These are phyloP conservation scores for Mollisiaceae sp. DNA, from an alignment of 2,329 filamentous ascomycete species.

Conservation along the genomic window DNA sequence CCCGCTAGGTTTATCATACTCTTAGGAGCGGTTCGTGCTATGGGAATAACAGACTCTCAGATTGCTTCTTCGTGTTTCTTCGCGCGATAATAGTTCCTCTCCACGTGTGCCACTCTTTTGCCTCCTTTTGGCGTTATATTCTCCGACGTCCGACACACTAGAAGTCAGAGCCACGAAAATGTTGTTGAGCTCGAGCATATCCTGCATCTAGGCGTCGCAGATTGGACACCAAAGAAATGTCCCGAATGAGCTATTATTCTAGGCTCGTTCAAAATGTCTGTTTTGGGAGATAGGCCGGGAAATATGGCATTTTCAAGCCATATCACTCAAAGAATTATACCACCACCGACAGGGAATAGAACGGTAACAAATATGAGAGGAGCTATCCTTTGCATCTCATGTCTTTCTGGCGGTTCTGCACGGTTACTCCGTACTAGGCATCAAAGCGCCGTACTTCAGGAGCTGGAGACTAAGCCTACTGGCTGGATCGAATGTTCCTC, in stretches of 20 bases:
- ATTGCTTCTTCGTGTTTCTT: background rate
- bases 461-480: slow-evolving; percentile 3
- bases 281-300: background rate
- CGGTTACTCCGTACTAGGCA: slow-evolving; percentile 7
- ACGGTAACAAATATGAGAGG: background rate
- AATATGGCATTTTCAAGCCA: background rate
- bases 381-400: background rate
- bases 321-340: slow-evolving; percentile 2
- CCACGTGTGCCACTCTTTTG: background rate
- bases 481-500: background rate
- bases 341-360: background rate
- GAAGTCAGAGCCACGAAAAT: slow-evolving; percentile 7
- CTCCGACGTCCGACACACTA: slow-evolving; percentile 16
- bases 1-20: background rate
- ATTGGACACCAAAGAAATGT: background rate
- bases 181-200: background rate
- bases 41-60: background rate
- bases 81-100: background rate
- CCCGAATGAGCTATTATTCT: slow-evolving; percentile 6
- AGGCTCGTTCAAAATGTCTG: slow-evolving; percentile 2
- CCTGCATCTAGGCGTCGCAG: slow-evolving; percentile 1
- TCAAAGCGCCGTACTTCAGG: slow-evolving; percentile 16
- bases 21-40: background rate
- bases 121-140: slow-evolving; percentile 13
- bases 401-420: slow-evolving; percentile 7